Evolutionary conservation across 2,329 filamentous ascomycete genomes (phyloP).

Genomic region (Penicillium brasilianum): DNA sequence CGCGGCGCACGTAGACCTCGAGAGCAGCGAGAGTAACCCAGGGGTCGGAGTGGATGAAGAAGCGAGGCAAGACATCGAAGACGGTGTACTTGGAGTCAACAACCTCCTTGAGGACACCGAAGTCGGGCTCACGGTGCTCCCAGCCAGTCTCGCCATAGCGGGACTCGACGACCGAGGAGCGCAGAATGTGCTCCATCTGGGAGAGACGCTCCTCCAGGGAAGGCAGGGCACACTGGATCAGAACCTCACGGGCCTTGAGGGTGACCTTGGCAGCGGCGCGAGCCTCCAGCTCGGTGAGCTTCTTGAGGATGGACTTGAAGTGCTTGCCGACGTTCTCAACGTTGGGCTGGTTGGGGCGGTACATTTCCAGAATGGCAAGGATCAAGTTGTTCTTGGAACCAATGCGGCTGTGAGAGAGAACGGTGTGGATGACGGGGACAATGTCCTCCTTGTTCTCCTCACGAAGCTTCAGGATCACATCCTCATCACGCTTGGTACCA

Average conservation of each 20-base stretch:
- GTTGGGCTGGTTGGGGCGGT: constrained; percentile 91
- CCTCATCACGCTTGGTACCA: constrained; percentile 84
- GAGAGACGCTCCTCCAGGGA: constrained; percentile 92
- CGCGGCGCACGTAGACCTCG: constrained; percentile 94
- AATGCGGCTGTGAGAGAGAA: constrained; percentile 91
- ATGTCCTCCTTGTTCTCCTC: constrained; percentile 97
- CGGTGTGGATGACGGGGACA: constrained; percentile 79
- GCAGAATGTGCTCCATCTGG: constrained; percentile 98
- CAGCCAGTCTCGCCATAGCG: constrained; percentile 95
- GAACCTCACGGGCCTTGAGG: constrained; percentile 93
- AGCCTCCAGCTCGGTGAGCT: constrained; percentile 88
- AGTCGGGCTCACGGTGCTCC: constrained; percentile 91
- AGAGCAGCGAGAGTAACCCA: constrained; percentile 94
- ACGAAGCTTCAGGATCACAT: constrained; percentile 89
- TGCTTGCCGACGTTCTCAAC: constrained; percentile 87
- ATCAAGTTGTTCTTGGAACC: constrained; percentile 93
- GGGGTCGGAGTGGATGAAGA: constrained; percentile 92
- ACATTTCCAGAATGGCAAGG: constrained; percentile 88
- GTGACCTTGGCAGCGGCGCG: constrained; percentile 90
- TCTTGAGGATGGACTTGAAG: constrained; percentile 79
- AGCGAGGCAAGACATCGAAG: constrained; percentile 91
- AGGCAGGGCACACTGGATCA: constrained; percentile 95
- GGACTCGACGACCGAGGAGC: constrained; percentile 94
- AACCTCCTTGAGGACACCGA: constrained; percentile 93
- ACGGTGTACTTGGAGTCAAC: constrained; percentile 99